Conservation (phyloP, 257 asterid species). For the Scutellaria barbata region DNA sequence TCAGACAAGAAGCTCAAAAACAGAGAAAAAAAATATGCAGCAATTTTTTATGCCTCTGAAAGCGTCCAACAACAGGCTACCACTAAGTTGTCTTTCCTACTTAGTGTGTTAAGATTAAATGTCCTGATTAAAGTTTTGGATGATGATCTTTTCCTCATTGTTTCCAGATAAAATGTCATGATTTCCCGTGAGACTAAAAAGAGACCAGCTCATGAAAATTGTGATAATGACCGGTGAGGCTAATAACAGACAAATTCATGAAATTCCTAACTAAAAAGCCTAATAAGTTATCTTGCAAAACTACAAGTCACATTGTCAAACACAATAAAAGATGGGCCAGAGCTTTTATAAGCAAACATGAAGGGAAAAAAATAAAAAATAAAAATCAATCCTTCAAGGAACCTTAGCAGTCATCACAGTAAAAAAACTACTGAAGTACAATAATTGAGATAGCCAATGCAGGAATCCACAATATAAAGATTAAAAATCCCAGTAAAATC, state of each 20-base stretch:
- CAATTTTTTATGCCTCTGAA: not conserved
- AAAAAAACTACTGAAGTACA: conserved; percentile 18
- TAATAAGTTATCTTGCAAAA: conserved; percentile 21
- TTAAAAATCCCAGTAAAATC: not conserved
- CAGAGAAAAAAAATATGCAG: not conserved
- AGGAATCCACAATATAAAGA: conserved; percentile 28
- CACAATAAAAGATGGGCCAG: not conserved
- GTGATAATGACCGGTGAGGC: conserved; percentile 24
- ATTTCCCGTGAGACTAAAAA: conserved; percentile 25
- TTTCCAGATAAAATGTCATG: conserved; percentile 21
- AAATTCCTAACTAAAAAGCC: conserved; percentile 38
- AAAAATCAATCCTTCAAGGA: conserved; percentile 13
- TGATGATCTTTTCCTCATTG: conserved; percentile 9
- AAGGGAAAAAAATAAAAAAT: not conserved
- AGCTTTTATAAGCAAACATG: conserved; percentile 2
- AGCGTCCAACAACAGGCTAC: not conserved
- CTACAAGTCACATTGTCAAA: conserved; percentile 29
- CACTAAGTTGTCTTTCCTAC: conserved; percentile 20
- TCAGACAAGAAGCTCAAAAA: conserved; percentile 4
- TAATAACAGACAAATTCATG: not conserved
- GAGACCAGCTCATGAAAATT: not conserved
- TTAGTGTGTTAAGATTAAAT: not conserved
- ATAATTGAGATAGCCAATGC: conserved; percentile 34
- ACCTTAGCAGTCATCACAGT: not conserved
- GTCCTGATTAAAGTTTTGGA: not conserved